These are phyloP conservation scores for Lentinula novae-zelandiae DNA, from an alignment of 1,284 basidiomycete species.

Conservation along the genomic window DNA sequence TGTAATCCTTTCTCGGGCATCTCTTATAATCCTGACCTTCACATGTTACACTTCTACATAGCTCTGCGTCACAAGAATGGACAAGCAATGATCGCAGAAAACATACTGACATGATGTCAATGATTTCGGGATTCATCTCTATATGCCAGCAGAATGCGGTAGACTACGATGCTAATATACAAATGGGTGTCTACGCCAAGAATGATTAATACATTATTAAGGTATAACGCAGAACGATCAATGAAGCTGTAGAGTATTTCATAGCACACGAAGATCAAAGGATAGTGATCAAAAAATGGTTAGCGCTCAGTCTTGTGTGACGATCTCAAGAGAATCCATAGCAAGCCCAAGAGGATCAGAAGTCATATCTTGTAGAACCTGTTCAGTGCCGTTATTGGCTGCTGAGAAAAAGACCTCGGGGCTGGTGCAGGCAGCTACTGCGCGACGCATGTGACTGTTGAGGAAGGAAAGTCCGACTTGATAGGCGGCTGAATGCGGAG, in stretches of 20 bases:
- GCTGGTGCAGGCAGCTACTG: constrained; percentile 88
- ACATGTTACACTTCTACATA: too few relatives aligned
- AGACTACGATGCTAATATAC: neutral
- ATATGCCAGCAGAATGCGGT: neutral
- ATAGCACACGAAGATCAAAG: neutral
- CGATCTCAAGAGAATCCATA: constrained; percentile 55
- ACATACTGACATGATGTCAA: too few relatives aligned
- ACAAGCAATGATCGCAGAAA: too few relatives aligned
- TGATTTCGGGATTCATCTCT: neutral
- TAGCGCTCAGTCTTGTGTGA: constrained; percentile 3
- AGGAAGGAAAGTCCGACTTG: constrained; percentile 95
- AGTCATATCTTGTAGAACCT: constrained; percentile 32
- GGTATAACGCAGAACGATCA: neutral
- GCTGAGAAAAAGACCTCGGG: constrained; percentile 84
- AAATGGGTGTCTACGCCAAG: neutral
- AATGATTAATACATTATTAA: neutral
- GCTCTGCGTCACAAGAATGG: too few relatives aligned
- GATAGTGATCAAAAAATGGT: neutral
- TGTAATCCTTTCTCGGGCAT: too few relatives aligned
- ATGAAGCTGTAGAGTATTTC: neutral
- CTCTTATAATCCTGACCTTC: too few relatives aligned
- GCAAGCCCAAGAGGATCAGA: constrained; percentile 68
- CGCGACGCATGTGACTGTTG: constrained; percentile 90
- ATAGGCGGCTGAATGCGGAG: constrained; percentile 67
- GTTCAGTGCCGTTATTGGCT: constrained; percentile 32